Base-by-base conservation (phyloP, 2,329 filamentous ascomycete genomes). In the Scedosporium aurantiacum region DNA sequence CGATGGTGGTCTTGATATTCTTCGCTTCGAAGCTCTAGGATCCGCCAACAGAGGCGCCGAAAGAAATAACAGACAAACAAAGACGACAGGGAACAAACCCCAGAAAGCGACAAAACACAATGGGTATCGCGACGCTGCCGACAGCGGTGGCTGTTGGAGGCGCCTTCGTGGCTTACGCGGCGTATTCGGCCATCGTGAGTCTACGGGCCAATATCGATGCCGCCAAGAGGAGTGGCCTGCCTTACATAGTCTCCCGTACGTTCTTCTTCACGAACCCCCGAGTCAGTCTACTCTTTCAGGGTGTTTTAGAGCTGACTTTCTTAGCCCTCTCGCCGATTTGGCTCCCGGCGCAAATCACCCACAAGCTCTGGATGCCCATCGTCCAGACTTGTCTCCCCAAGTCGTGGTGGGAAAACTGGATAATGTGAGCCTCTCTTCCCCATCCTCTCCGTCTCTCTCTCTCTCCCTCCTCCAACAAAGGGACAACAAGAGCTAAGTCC, bases 381-480 rank as follows among this genome's bases (percentile, higher is more conserved):
- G 75, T 88, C 65, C 77, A 76, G 62, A 57, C 54, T 10, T 67
- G 71, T 14, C 73, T 88, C 0, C 86, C 86, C 0, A 73, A 73
- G 52, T 73, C 76, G 16, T 80, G 76, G 71, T 85, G 81, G 73
- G 76, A 83, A 61, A 67, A 76, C 59, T 85, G 85, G 80, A 70
- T 87, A 54, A 77, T 81, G 85, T 88, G 76, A 65, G 83, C 69
- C 37, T 7, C 50, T 28, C 16, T 8, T 64, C 28, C 50, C 21
- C 47, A 37, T 37, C 27, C 25, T 62, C 18, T 23, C 43, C 6
- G 32, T 32, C 5, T 45, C 40, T 5, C 28, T 14, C 52, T 60
- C 32, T 27, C 61, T 8, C 59, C 60, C 41, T 43, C 5, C 14
- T 10, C n/a, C 41, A 21, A 43, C 40, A 37, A 10, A 21, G 16